Evolutionary conservation across 306 rosid genomes (phyloP).

Genomic region (Arachis hypogaea): DNA sequence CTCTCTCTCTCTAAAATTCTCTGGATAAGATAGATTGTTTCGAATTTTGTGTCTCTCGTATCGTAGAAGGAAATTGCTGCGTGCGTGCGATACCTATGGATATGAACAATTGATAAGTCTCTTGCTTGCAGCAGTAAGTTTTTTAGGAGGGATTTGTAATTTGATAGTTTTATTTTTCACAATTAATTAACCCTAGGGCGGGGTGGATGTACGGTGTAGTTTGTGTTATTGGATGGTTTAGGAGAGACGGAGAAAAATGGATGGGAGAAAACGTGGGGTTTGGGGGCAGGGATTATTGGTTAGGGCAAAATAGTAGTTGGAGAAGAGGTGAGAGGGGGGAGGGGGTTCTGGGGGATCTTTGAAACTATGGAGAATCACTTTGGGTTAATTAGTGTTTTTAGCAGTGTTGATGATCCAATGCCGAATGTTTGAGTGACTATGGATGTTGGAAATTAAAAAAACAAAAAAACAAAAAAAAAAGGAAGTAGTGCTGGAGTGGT

Average conservation of each 20-base stretch:
- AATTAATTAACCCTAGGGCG: slow-evolving; percentile 1
- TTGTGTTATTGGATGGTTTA: slow-evolving; percentile 12
- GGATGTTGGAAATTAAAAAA: too few relatives aligned
- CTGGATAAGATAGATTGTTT: slow-evolving; percentile 15
- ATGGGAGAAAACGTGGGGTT: background rate
- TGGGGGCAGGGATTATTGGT: slow-evolving; percentile 7
- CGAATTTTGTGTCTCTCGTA: background rate
- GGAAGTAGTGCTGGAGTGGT: background rate
- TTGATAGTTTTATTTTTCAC: slow-evolving; percentile 16
- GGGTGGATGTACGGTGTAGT: slow-evolving; percentile 7
- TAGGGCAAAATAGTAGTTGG: slow-evolving; percentile 26
- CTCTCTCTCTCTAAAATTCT: background rate
- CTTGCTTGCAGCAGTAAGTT: background rate
- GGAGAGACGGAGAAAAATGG: background rate
- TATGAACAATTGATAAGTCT: slow-evolving; percentile 33
- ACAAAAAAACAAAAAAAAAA: too few relatives aligned
- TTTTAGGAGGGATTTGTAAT: slow-evolving; percentile 7
- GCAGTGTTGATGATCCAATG: slow-evolving; percentile 21
- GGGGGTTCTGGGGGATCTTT: slow-evolving; percentile 31
- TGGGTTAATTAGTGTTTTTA: slow-evolving; percentile 28
- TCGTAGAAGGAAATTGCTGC: slow-evolving; percentile 11
- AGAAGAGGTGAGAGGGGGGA: background rate
- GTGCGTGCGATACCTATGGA: background rate
- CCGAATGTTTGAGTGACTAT: background rate
- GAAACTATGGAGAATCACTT: slow-evolving; percentile 9